Evolutionary conservation across 306 rosid species (phyloP).

Genomic region (Mimosa pudica): DNA sequence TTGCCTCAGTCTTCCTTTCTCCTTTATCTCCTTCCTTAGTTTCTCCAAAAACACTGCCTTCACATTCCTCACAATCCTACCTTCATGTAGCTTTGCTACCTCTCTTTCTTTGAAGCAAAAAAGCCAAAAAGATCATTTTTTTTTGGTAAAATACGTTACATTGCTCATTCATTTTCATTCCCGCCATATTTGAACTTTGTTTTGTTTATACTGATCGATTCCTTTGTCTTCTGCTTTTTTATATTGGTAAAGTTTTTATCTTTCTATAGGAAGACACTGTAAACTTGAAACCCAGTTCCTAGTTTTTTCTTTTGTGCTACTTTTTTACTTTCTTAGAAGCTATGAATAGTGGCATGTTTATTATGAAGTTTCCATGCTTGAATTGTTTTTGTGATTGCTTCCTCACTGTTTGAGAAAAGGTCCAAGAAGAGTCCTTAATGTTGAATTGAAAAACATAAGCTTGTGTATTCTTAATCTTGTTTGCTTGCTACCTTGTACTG

Average conservation of each 20-base stretch:
- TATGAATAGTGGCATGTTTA: conserved; percentile 8
- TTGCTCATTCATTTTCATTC: neutral
- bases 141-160: neutral
- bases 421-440: neutral
- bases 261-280: neutral
- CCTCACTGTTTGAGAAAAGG: conserved; percentile 1
- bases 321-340: conserved; percentile 20
- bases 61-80: neutral
- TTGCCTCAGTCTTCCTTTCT: neutral
- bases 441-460: neutral
- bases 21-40: neutral
- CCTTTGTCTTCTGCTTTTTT: neutral
- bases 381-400: neutral
- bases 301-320: conserved; percentile 1
- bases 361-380: neutral
- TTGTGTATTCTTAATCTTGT: neutral
- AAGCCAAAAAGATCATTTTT: neutral
- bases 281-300: neutral
- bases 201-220: neutral
- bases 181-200: neutral
- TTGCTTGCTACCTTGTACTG: neutral
- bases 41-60: neutral
- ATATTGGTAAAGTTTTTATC: neutral
- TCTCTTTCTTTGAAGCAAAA: neutral
- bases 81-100: neutral